These are phyloP conservation scores for Acanthamoeba royreba DNA, from an alignment of 208 protist genomes.

Conservation along the genomic window DNA sequence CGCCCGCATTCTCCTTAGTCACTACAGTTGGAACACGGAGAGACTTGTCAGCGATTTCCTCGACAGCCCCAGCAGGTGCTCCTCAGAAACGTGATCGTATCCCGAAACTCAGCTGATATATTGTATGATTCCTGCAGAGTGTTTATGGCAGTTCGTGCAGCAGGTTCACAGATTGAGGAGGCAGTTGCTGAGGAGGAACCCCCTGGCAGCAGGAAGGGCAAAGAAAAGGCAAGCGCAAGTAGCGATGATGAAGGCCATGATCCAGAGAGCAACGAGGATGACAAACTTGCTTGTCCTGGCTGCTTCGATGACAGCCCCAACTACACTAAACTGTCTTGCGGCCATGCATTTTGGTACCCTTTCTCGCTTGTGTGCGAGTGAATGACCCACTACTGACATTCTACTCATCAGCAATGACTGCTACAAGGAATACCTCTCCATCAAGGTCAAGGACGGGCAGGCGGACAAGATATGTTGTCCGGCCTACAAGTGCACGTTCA, in stretches of 20 bases:
- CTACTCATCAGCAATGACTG: not conserved
- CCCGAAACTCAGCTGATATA: not conserved
- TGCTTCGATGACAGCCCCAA: slow-evolving; percentile 5
- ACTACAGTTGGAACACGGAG: not conserved
- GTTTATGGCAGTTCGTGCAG: no score
- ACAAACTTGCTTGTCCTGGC: not conserved
- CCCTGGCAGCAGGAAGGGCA: not conserved
- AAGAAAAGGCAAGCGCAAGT: not conserved
- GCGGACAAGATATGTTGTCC: slow-evolving; percentile 1
- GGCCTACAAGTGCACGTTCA: not conserved
- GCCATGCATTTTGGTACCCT: not conserved
- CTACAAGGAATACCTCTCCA: slow-evolving; percentile 1
- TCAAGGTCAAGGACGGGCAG: slow-evolving; percentile 5
- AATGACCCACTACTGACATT: not conserved
- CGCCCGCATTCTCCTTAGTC: not conserved
- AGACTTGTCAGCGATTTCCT: not conserved
- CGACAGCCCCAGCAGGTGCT: not conserved
- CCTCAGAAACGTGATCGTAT: not conserved
- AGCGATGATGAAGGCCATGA: not conserved
- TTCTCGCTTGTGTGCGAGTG: not conserved
- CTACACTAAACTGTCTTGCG: not conserved
- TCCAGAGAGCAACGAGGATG: not conserved
- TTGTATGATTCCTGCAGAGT: no score
- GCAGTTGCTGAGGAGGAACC: no score
- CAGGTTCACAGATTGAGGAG: no score